phyloP scores from a whole-genome alignment of 306 rosid genomes.

The Prosopis cineraria region DNA sequence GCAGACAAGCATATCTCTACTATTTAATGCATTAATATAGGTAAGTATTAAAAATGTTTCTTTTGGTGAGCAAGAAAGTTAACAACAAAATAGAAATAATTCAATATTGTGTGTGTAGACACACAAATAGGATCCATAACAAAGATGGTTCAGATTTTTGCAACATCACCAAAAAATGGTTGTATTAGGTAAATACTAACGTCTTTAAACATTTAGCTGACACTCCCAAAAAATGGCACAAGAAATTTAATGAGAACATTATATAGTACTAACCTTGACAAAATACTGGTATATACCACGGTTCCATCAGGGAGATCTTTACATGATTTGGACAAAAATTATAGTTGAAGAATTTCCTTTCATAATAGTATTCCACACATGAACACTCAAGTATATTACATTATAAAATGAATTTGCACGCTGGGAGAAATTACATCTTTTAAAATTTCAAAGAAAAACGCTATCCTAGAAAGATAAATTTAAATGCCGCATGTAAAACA shows the following conservation, averaged over 20 bases:
- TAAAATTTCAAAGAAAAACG: neutral
- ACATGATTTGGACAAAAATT: slow-evolving; percentile 17
- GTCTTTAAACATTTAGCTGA: slow-evolving; percentile 28
- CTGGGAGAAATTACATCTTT: slow-evolving; percentile 8
- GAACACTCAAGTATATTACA: neutral
- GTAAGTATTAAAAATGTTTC: neutral
- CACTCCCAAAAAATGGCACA: neutral
- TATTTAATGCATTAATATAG: neutral
- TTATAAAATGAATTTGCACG: slow-evolving; percentile 7
- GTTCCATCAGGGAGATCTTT: slow-evolving; percentile 34
- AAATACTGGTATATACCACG: slow-evolving; percentile 85
- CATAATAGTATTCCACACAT: neutral
- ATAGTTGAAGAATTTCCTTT: neutral
- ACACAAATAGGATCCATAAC: neutral
- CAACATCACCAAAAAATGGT: neutral
- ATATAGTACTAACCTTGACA: slow-evolving; percentile 68
- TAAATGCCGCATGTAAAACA: neutral
- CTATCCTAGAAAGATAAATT: slow-evolving; percentile 12
- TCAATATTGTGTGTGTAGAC: neutral
- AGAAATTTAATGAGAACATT: slow-evolving; percentile 21
- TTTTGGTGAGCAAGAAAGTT: neutral
- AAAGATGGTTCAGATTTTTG: slow-evolving; percentile 16
- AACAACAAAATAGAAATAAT: neutral
- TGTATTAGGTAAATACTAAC: neutral
- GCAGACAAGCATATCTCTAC: neutral